Evolutionary conservation across 768 basidiomycete species (phyloP).

Genomic region (Panus rudis): DNA sequence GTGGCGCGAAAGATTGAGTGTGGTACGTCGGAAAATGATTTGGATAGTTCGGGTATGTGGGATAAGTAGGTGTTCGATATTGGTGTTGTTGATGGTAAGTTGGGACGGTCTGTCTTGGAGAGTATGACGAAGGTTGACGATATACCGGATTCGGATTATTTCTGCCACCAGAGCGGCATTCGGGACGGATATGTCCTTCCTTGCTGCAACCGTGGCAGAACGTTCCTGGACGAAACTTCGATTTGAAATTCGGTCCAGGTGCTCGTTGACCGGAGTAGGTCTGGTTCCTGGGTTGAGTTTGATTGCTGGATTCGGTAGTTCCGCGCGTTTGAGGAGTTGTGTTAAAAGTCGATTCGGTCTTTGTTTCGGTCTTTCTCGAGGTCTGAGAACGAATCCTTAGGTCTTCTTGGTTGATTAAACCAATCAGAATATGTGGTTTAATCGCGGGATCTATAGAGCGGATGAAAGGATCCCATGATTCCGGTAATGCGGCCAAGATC

Average conservation of each 20-base stretch:
- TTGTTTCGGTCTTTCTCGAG: conserved; percentile 7
- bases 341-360: conserved; percentile 12
- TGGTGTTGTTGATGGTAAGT: too few species aligned
- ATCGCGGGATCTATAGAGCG: conserved; percentile 6
- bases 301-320: not conserved
- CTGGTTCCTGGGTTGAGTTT: not conserved
- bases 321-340: not conserved
- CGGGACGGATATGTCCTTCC: not conserved
- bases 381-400: too few species aligned
- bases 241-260: not conserved
- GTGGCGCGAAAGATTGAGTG: too few species aligned
- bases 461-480: conserved; percentile 18
- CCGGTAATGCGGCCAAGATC: conserved; percentile 16
- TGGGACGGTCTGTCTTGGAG: too few species aligned
- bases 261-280: not conserved
- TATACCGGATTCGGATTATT: not conserved
- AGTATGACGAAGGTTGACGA: too few species aligned
- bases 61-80: too few species aligned
- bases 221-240: too few species aligned
- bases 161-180: not conserved
- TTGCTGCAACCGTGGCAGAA: not conserved
- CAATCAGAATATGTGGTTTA: too few species aligned
- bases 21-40: too few species aligned
- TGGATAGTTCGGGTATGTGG: too few species aligned
- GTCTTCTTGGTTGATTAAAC: too few species aligned